A percentile compares a stretch with the other conserved stretches of the same genome.
phyloP scores from a whole-genome alignment of 768 basidiomycete species.

The Suillus placidus region DNA sequence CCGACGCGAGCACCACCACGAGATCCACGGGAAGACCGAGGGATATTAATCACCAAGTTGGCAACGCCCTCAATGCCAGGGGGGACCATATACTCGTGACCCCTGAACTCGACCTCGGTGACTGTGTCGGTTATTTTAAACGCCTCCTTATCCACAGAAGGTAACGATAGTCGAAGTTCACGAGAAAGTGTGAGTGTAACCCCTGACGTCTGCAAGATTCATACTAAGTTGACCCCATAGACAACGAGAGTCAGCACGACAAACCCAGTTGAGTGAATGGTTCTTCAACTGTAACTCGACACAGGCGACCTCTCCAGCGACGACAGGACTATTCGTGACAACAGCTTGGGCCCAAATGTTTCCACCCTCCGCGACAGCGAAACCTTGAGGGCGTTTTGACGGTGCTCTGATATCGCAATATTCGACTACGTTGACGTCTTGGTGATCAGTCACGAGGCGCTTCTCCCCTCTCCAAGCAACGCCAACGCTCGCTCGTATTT shows the following conservation, averaged over 20 bases:
- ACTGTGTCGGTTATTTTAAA: conserved; percentile 70
- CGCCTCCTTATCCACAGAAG: conserved; percentile 45
- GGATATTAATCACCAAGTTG: conserved; percentile 80
- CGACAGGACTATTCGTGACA: conserved; percentile 60
- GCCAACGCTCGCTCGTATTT: conserved; percentile 70
- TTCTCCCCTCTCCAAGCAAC: conserved; percentile 79
- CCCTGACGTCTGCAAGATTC: conserved; percentile 59
- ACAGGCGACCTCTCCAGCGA: conserved; percentile 71
- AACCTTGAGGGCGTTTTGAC: conserved; percentile 51
- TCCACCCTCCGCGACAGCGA: conserved; percentile 75
- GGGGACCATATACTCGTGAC: conserved; percentile 71
- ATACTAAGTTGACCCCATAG: conserved; percentile 6
- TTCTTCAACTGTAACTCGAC: conserved; percentile 83
- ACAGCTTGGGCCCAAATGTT: conserved; percentile 78
- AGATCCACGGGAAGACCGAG: conserved; percentile 62
- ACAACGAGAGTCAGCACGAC: neutral
- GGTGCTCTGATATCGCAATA: conserved; percentile 39
- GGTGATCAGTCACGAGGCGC: conserved; percentile 63
- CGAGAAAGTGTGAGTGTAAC: conserved; percentile 63
- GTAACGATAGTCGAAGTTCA: conserved; percentile 56
- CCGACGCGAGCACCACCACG: conserved; percentile 63
- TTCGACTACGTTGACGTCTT: conserved; percentile 68
- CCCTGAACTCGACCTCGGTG: conserved; percentile 69
- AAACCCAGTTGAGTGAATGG: conserved; percentile 77
- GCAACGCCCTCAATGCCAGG: conserved; percentile 81